phyloP scores from a whole-genome alignment of 345 rosid species.

The Citrus inodora region DNA sequence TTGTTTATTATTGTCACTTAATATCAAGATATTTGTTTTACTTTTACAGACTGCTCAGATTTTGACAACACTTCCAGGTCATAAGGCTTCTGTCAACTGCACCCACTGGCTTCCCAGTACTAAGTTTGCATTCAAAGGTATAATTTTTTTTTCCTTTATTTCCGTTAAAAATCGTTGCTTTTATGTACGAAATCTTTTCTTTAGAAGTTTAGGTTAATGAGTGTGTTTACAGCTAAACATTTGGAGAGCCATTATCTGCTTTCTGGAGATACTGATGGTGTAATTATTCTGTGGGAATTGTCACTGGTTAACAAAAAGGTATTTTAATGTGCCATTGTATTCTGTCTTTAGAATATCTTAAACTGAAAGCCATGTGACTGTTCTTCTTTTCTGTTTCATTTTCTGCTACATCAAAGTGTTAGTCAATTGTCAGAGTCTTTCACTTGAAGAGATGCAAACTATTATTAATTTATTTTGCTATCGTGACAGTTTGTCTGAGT shows the following conservation, averaged over 20 bases:
- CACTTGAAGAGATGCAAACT: background rate
- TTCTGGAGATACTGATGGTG: slow-evolving; percentile 83
- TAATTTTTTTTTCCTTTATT: background rate
- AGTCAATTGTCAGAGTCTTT: background rate
- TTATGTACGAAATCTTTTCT: background rate
- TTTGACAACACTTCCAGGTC: slow-evolving; percentile 85
- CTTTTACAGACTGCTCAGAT: slow-evolving; percentile 65
- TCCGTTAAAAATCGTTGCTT: background rate
- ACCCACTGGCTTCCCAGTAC: slow-evolving; percentile 80
- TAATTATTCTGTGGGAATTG: slow-evolving; percentile 71
- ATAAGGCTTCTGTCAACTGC: slow-evolving; percentile 77
- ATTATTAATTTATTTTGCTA: background rate
- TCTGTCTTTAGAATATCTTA: background rate
- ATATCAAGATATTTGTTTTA: background rate
- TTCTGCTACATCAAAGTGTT: background rate
- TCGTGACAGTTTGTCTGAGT: background rate
- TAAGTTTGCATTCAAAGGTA: slow-evolving; percentile 83
- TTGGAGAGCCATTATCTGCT: slow-evolving; percentile 63
- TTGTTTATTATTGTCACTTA: background rate
- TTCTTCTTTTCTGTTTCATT: background rate
- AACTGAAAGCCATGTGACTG: background rate
- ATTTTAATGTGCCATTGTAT: background rate
- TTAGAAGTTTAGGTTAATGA: background rate
- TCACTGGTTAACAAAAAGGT: slow-evolving; percentile 57
- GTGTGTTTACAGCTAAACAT: slow-evolving; percentile 44